Base-by-base conservation (phyloP, 306 rosid species). In the Glycyrrhiza uralensis region DNA sequence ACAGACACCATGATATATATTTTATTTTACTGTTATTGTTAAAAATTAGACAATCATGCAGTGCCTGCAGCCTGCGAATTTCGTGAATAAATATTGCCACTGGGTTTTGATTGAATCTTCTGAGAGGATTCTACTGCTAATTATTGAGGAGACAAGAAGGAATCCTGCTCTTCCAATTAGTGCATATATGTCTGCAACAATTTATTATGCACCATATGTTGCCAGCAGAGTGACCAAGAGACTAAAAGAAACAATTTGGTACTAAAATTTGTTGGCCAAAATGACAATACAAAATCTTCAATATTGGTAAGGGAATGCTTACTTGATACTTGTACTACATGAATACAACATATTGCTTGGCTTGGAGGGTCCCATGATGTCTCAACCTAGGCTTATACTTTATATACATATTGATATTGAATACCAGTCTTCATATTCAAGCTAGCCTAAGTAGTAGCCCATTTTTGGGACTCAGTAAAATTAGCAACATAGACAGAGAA, bases 71-170 rank as follows among this genome's bases (percentile, higher is more conserved):
- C 71, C 49, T 71, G 51, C 59, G 45, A 2, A 3, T 73, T 73
- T 49, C 71, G 38, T 50, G 22, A 46, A 45, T 35, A 79, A 51
- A 47, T 14, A n/a, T n/a, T n/a, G 23, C 30, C 32, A 18, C 38
- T 17, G 33, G 12, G n/a, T n/a, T 51, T 50, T 12, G 19, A 14
- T 62, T 70, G 52, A 60, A 42, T 78, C 30, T 78, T 41, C 28
- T 8, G 2, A 28, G 23, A 8, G 60, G 57, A 77, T 77, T 58
- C 32, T 8, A 39, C 22, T 72, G 49, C 75, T 47, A 65, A 49
- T 67, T 26, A 79, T 39, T 79, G 52, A 35, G 79, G 83, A 74
- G 72, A 73, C 79, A 74, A 66, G 23, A 46, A 38, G 9, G 51
- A 71, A 74, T 33, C 35, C 7, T 23, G 30, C 12, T 69, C 18